These are phyloP conservation scores for Colletotrichum horii DNA, from an alignment of 2,329 filamentous ascomycete species.

Conservation along the genomic window DNA sequence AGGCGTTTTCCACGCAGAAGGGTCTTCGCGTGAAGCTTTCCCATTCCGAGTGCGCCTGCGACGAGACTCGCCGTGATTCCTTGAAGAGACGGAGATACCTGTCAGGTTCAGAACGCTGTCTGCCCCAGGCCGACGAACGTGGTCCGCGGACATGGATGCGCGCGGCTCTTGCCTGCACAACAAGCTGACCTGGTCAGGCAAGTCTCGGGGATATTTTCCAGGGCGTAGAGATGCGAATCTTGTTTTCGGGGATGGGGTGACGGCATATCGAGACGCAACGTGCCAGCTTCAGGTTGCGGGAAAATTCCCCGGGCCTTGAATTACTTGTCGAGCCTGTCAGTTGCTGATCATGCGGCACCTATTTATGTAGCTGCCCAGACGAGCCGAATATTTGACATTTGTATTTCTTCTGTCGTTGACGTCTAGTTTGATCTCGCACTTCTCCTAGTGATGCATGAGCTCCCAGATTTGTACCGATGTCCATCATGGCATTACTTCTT, in stretches of 20 bases:
- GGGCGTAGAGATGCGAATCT: not conserved
- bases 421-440: not conserved
- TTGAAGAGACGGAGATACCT: not conserved
- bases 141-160: not conserved
- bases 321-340: not conserved
- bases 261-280: not conserved
- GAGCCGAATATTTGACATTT: not conserved
- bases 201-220: not conserved
- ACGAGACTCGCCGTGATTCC: not conserved
- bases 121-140: not conserved
- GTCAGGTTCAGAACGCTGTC: fast-evolving
- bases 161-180: not conserved
- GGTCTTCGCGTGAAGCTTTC: not conserved
- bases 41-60: not conserved
- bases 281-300: not conserved
- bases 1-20: not conserved
- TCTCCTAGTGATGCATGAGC: not conserved
- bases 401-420: not conserved
- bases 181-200: not conserved
- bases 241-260: not conserved
- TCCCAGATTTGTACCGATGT: not conserved
- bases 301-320: not conserved
- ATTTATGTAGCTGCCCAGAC: not conserved
- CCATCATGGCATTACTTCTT: not conserved
- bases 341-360: not conserved